Conservation (phyloP, 805 yeast species). For the Myxozyma monticola region DNA sequence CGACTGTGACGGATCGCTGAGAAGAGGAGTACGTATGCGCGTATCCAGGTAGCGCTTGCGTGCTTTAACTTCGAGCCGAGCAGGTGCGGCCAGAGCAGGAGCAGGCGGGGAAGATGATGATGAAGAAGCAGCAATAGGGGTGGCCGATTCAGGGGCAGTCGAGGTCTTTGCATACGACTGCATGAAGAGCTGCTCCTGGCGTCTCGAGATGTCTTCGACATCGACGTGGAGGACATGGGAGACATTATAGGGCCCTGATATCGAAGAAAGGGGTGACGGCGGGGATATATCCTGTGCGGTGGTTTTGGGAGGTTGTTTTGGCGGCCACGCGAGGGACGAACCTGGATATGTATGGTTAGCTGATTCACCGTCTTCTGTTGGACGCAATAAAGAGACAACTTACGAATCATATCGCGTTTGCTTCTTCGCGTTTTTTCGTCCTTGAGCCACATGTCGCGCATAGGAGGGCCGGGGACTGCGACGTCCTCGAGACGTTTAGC, state of each 20-base stretch:
- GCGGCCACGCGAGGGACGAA: constrained; percentile 12
- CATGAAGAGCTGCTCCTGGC: no score
- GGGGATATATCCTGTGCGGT: not conserved
- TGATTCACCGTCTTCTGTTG: no score
- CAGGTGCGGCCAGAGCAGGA: no score
- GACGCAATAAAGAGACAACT: not conserved
- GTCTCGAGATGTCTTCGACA: constrained; percentile 16
- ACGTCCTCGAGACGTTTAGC: constrained; percentile 19
- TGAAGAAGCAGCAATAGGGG: no score
- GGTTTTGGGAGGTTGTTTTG: not conserved
- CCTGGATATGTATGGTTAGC: constrained; percentile 7
- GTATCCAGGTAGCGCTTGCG: no score
- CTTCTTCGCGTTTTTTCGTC: constrained; percentile 9
- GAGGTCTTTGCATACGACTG: no score
- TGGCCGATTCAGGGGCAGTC: no score
- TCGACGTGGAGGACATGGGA: constrained; percentile 28
- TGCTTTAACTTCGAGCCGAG: no score
- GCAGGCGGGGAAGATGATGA: no score
- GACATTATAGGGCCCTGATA: constrained; percentile 26
- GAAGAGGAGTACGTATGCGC: no score
- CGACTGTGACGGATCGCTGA: no score
- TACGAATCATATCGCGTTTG: not conserved
- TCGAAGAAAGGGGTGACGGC: not conserved
- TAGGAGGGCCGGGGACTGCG: constrained; percentile 27
- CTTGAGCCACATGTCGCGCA: constrained; percentile 25